Percentiles rank a stretch among this genome's conserved stretches.
These are phyloP conservation scores for Candida oleophila DNA, from an alignment of 805 yeast species.

Conservation along the genomic window DNA sequence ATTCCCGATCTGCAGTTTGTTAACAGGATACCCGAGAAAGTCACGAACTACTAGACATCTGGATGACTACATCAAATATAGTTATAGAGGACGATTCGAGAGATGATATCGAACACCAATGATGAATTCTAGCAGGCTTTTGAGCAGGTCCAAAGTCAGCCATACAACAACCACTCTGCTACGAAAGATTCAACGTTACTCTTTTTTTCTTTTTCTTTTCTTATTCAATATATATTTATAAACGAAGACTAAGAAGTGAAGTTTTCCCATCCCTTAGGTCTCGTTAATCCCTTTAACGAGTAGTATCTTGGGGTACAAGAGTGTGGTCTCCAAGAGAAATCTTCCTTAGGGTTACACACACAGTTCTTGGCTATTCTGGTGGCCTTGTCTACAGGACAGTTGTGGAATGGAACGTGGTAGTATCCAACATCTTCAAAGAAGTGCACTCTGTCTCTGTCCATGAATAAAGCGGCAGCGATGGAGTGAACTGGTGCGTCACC, in stretches of 20 bases:
- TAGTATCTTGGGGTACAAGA: slow-evolving; percentile 63
- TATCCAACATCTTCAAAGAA: slow-evolving; percentile 84
- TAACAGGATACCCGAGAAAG: too few relatives aligned
- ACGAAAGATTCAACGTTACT: too few relatives aligned
- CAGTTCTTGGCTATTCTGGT: slow-evolving; percentile 64
- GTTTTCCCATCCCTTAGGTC: slow-evolving; percentile 7
- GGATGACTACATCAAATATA: too few relatives aligned
- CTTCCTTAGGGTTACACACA: slow-evolving; percentile 68
- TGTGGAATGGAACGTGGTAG: slow-evolving; percentile 76
- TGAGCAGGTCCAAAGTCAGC: too few relatives aligned
- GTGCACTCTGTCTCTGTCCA: slow-evolving; percentile 69
- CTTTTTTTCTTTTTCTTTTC: too few relatives aligned
- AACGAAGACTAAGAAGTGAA: neutral
- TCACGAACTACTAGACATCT: too few relatives aligned
- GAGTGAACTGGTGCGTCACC: slow-evolving; percentile 95
- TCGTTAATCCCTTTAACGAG: slow-evolving; percentile 6
- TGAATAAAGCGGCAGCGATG: slow-evolving; percentile 77
- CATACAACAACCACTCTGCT: too few relatives aligned
- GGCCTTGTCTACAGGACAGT: slow-evolving; percentile 70
- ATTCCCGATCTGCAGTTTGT: too few relatives aligned
- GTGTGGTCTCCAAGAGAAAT: slow-evolving; percentile 74
- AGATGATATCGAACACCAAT: too few relatives aligned
- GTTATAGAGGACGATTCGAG: too few relatives aligned
- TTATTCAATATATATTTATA: neutral
- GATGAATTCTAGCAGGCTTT: too few relatives aligned